Conservation (phyloP, 2,329 filamentous ascomycete species). For the Grosmannia serpens region DNA sequence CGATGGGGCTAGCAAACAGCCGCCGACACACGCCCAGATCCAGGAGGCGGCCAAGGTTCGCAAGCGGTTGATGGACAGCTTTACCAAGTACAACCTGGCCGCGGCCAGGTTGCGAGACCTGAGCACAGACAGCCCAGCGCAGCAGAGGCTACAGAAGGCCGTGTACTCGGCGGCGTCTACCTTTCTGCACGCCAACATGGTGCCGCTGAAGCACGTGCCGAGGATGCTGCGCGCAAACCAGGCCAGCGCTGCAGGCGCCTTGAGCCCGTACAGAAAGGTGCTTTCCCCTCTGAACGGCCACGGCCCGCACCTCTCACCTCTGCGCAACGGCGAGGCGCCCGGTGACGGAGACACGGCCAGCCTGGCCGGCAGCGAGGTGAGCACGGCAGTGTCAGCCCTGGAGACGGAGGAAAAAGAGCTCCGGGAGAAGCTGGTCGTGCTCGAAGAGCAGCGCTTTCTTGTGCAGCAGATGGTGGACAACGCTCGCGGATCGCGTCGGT, state of each 20-base stretch:
- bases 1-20: constrained; percentile 23
- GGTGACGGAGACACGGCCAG: constrained; percentile 36
- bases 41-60: constrained; percentile 79
- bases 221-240: constrained; percentile 44
- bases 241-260: not conserved
- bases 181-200: constrained; percentile 83
- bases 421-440: constrained; percentile 66
- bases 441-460: constrained; percentile 87
- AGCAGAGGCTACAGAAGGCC: constrained; percentile 65
- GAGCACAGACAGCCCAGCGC: constrained; percentile 58
- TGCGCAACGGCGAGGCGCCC: constrained; percentile 35
- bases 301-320: constrained; percentile 20
- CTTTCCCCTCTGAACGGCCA: constrained; percentile 15
- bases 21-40: constrained; percentile 54
- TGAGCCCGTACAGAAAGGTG: constrained; percentile 16
- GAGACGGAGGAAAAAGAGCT: constrained; percentile 78
- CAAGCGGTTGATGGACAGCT: constrained; percentile 80
- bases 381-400: constrained; percentile 44
- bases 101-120: constrained; percentile 73
- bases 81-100: constrained; percentile 75
- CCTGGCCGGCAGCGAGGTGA: constrained; percentile 34
- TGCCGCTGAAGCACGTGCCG: constrained; percentile 68
- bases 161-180: constrained; percentile 72
- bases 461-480: constrained; percentile 75
- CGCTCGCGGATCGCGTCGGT: constrained; percentile 63